phyloP scores from a whole-genome alignment of 2,329 filamentous ascomycete genomes.

The Trichothecium sympodiale region DNA sequence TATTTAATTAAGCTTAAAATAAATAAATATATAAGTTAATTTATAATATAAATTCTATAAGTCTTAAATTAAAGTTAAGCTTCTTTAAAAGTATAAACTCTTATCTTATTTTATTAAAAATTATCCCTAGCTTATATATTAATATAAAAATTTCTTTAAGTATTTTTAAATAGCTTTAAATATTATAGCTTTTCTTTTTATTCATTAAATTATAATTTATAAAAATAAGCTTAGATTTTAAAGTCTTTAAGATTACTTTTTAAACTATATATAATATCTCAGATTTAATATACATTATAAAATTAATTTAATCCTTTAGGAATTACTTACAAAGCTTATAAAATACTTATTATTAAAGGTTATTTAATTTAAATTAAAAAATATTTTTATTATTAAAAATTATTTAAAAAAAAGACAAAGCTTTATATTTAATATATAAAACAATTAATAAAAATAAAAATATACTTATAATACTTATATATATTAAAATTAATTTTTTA shows the following conservation, averaged over 20 bases:
- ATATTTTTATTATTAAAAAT: neutral
- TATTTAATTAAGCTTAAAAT: too few species aligned
- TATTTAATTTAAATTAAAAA: neutral
- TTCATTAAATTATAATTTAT: neutral
- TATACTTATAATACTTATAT: neutral
- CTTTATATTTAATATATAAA: neutral
- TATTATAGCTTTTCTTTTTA: neutral
- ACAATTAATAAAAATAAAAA: neutral
- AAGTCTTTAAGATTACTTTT: neutral
- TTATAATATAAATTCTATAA: too few species aligned
- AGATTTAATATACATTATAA: conserved; percentile 4
- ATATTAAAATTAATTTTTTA: conserved; percentile 1
- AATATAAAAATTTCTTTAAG: neutral
- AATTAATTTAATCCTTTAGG: too few species aligned
- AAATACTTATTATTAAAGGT: conserved; percentile 1
- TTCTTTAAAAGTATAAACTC: neutral
- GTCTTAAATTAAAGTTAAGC: too few species aligned
- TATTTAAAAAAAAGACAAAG: neutral
- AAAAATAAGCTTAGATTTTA: conserved; percentile 1
- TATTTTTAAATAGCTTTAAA: neutral
- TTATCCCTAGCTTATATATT: neutral
- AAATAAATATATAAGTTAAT: too few species aligned
- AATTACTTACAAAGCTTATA: too few species aligned
- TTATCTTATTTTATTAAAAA: neutral
- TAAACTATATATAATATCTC: conserved; percentile 1